Evolutionary conservation across 2,329 filamentous ascomycete genomes (phyloP), one percentile per base, ranked within the genome.

Genomic region (Diaporthe longicolla): DNA sequence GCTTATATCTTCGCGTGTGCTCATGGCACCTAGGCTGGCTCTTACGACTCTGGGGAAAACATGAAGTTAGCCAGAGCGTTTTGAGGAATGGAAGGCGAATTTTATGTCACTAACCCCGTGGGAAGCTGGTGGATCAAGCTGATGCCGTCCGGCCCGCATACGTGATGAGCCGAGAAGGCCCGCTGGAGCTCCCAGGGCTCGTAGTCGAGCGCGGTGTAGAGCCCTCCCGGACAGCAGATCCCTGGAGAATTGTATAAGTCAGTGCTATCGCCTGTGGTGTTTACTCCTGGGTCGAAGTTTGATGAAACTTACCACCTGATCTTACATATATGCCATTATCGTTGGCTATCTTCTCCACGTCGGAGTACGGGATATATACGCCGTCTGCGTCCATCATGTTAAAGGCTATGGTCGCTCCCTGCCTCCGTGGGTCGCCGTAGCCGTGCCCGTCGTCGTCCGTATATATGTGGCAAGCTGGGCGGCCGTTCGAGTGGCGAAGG

Each of bases 381-480:
- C 90, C 90, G 73, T 89, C 85, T 4, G 85, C 79, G n/a, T 81
- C 81, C 35, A 87, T 80, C 17, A 93, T 81, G 76, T 93, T 93
- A 82, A 93, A 92, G 1, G 91, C 89, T 29, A 93, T 83, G 0
- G 89, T 92, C 1, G 90, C 87, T 1, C 91, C 91, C 79, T 92
- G 90, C 26, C 85, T 85, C 21, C 78, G 81, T 0, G 88, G 78
- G 77, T 91, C 86, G 5, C 85, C 87, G 65, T 89, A 91, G 19
- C 82, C 83, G 45, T 82, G 79, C 1, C 63, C 75, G 55, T 70
- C 77, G 0, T 82, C 82, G 45, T 90, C 88, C 75, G 86, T 87
- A 80, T 93, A 92, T 32, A 93, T 83, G 26, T 83, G 84, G 66
- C 87, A 87, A 3, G 91, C 80, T 0, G 85, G 84, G 21, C 78